Percentiles rank a stretch among this genome's conserved stretches.
phyloP scores from a whole-genome alignment of 2,329 filamentous ascomycete genomes.

The Neopestalotiopsis rosae region DNA sequence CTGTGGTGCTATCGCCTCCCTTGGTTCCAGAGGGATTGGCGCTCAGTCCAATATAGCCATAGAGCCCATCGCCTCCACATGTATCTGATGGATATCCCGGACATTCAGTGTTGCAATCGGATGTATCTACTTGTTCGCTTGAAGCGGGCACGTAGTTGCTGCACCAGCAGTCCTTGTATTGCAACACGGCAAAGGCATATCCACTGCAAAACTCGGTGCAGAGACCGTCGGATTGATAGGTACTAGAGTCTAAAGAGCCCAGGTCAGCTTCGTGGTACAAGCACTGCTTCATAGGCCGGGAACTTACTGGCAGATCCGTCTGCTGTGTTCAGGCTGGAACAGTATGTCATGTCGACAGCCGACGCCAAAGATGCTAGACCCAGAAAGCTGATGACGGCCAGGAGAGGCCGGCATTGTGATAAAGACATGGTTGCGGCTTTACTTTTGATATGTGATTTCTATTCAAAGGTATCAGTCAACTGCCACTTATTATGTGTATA shows the following conservation, averaged over 20 bases:
- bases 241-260: slow-evolving; percentile 50
- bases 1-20: slow-evolving; percentile 32
- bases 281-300: slow-evolving; percentile 20
- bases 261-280: neutral
- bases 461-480: neutral
- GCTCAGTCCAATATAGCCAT: slow-evolving; percentile 67
- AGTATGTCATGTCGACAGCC: slow-evolving; percentile 45
- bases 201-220: slow-evolving; percentile 66
- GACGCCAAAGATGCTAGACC: slow-evolving; percentile 26
- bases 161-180: slow-evolving; percentile 74
- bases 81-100: slow-evolving; percentile 71
- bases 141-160: slow-evolving; percentile 68
- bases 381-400: slow-evolving; percentile 29
- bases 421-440: slow-evolving; percentile 28
- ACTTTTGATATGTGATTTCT: neutral
- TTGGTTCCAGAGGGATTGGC: slow-evolving; percentile 63
- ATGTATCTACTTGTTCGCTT: slow-evolving; percentile 42
- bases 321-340: slow-evolving; percentile 53
- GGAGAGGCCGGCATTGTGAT: slow-evolving; percentile 25
- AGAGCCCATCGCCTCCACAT: slow-evolving; percentile 69
- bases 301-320: slow-evolving; percentile 47
- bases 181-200: slow-evolving; percentile 73
- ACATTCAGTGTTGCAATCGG: slow-evolving; percentile 62
- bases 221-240: slow-evolving; percentile 72
- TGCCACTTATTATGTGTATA: neutral